phyloP scores from a whole-genome alignment of 2,329 filamentous ascomycete species.

The Colletotrichum sp. region DNA sequence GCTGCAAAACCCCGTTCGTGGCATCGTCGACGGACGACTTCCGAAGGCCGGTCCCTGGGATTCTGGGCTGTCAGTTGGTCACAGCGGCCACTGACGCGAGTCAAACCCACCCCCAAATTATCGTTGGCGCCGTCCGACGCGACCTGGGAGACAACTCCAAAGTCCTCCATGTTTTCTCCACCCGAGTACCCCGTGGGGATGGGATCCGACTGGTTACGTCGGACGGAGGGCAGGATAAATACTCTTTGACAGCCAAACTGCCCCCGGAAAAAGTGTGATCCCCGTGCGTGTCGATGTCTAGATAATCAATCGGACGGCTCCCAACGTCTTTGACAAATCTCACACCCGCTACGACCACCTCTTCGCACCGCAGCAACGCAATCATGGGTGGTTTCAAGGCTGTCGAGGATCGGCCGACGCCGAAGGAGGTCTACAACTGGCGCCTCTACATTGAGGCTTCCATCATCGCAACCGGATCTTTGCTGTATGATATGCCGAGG shows the following conservation, averaged over 20 bases:
- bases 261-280: not conserved
- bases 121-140: not conserved
- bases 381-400: slow-evolving; percentile 47
- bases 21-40: slow-evolving; percentile 15
- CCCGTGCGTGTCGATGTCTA: not conserved
- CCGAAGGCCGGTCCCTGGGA: not conserved
- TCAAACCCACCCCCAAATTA: not conserved
- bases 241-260: slow-evolving; percentile 6
- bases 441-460: slow-evolving; percentile 50
- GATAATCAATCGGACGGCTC: not conserved
- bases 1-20: not conserved
- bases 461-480: slow-evolving; percentile 52
- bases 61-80: not conserved
- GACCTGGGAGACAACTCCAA: not conserved
- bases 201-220: slow-evolving; percentile 7
- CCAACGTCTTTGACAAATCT: not conserved
- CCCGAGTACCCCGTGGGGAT: slow-evolving; percentile 16
- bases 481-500: slow-evolving; percentile 33
- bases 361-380: not conserved
- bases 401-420: slow-evolving; percentile 60
- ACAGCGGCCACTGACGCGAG: not conserved
- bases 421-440: slow-evolving; percentile 61
- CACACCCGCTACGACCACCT: not conserved
- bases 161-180: slow-evolving; percentile 15
- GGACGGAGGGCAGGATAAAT: slow-evolving; percentile 8